phyloP scores from a whole-genome alignment of 2,329 filamentous ascomycete species.

The Talaromyces sp. region DNA sequence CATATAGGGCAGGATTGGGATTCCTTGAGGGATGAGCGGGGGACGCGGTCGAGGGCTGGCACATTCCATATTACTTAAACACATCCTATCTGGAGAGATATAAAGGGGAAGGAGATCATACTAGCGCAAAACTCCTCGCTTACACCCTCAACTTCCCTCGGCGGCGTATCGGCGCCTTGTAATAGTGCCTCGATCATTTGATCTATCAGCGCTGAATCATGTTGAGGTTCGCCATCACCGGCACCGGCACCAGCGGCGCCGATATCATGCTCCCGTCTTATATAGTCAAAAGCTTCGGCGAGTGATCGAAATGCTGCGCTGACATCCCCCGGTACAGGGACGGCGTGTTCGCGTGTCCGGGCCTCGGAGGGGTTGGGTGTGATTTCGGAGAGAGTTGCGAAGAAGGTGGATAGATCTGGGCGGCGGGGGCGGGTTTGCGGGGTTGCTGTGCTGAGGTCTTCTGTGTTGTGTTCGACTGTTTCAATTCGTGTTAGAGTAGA shows the following conservation, averaged over 20 bases:
- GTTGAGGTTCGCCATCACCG: slow-evolving; percentile 27
- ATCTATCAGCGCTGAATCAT: slow-evolving; percentile 43
- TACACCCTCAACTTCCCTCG: slow-evolving; percentile 60
- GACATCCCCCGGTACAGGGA: slow-evolving; percentile 61
- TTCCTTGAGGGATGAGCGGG: slow-evolving; percentile 54
- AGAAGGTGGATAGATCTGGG: slow-evolving; percentile 65
- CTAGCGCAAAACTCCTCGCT: slow-evolving; percentile 60
- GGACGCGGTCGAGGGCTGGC: slow-evolving; percentile 57
- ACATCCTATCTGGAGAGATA: neutral
- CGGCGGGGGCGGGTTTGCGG: slow-evolving; percentile 48
- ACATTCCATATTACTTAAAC: neutral
- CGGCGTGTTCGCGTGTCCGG: slow-evolving; percentile 57
- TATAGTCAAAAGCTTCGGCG: slow-evolving; percentile 60
- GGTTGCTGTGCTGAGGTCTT: slow-evolving; percentile 30
- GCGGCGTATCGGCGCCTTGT: slow-evolving; percentile 57
- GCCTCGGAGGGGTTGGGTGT: slow-evolving; percentile 50
- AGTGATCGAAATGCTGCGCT: slow-evolving; percentile 59
- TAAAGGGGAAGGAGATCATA: slow-evolving; percentile 22
- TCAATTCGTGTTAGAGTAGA: slow-evolving; percentile 24
- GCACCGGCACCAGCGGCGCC: slow-evolving; percentile 33
- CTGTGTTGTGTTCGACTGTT: slow-evolving; percentile 45
- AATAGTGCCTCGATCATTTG: slow-evolving; percentile 58
- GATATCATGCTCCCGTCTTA: slow-evolving; percentile 49
- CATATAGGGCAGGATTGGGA: slow-evolving; percentile 61
- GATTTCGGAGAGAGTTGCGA: slow-evolving; percentile 59